Evolutionary conservation across 176 grass and related monocot genomes (phyloP).

Genomic region (Pontederia paniculata): DNA sequence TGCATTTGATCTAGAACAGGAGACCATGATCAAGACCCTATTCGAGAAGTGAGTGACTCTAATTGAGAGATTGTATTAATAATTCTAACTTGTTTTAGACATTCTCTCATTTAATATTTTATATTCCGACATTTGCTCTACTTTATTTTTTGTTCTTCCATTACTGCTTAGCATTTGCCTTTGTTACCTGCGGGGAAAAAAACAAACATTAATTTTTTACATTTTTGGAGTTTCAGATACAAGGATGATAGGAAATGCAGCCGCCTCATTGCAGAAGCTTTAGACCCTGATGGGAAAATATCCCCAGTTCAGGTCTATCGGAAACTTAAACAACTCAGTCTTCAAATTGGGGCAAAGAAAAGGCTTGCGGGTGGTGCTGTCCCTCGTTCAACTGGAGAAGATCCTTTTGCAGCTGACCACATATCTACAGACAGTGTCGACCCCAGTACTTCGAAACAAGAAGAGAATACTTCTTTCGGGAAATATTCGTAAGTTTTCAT

Average conservation of each 20-base stretch:
- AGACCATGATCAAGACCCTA: slow-evolving; percentile 45
- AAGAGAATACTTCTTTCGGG: slow-evolving; percentile 19
- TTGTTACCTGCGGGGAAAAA: not conserved
- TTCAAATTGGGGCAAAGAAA: slow-evolving; percentile 41
- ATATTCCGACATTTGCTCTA: not conserved
- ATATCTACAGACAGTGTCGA: not conserved
- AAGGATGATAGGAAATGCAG: slow-evolving; percentile 64
- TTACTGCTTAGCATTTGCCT: not conserved
- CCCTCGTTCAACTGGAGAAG: slow-evolving; percentile 23
- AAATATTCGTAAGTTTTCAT: slow-evolving; percentile 26
- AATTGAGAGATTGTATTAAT: slow-evolving; percentile 4
- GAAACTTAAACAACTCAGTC: slow-evolving; percentile 76
- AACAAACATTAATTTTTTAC: not conserved
- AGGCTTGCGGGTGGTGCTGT: slow-evolving; percentile 24
- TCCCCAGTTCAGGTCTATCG: slow-evolving; percentile 60
- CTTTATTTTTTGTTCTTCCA: slow-evolving; percentile 2
- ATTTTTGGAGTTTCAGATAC: slow-evolving; percentile 44
- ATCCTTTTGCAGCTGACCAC: slow-evolving; percentile 12
- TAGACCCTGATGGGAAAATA: slow-evolving; percentile 71
- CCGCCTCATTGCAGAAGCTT: slow-evolving; percentile 68
- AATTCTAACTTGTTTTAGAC: slow-evolving; percentile 6
- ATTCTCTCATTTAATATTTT: not conserved
- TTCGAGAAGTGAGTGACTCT: slow-evolving; percentile 59
- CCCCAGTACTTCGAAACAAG: slow-evolving; percentile 8
- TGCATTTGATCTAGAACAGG: slow-evolving; percentile 62